Conservation (phyloP, 495 filamentous ascomycete genomes). For the Hypoxylon cercidicola region DNA sequence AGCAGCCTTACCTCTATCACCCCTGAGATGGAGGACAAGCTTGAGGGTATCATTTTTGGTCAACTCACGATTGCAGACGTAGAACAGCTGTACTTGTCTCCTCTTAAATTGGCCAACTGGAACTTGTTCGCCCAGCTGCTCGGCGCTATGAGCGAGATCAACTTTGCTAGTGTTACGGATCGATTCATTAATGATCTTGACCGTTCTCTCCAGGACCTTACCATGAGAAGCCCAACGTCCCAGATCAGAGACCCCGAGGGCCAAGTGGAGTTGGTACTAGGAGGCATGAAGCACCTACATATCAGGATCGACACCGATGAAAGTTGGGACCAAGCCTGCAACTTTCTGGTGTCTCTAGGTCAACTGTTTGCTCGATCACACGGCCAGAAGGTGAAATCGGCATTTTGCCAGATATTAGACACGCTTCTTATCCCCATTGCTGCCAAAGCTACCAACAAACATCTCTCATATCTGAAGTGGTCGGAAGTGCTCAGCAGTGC, state of each 20-base stretch:
- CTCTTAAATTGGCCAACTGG: slow-evolving; percentile 92
- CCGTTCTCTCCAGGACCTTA: slow-evolving; percentile 75
- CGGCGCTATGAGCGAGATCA: slow-evolving; percentile 92
- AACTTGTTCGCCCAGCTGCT: slow-evolving; percentile 89
- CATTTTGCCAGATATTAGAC: slow-evolving; percentile 91
- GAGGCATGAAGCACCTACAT: slow-evolving; percentile 89
- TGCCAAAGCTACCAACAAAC: slow-evolving; percentile 73
- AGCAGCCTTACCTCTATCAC: slow-evolving; percentile 84
- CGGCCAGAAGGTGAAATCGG: slow-evolving; percentile 87
- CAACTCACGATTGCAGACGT: slow-evolving; percentile 89
- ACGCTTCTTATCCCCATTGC: slow-evolving; percentile 90
- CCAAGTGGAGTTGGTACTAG: slow-evolving; percentile 82
- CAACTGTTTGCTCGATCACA: slow-evolving; percentile 85
- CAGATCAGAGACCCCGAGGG: slow-evolving; percentile 74
- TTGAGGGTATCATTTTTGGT: slow-evolving; percentile 94
- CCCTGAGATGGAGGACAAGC: slow-evolving; percentile 84
- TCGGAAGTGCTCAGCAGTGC: slow-evolving; percentile 81
- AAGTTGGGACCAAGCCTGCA: slow-evolving; percentile 85
- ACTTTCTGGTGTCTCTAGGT: slow-evolving; percentile 83
- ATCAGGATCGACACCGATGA: slow-evolving; percentile 76
- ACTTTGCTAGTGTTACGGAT: slow-evolving; percentile 83
- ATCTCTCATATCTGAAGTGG: slow-evolving; percentile 84
- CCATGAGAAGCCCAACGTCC: slow-evolving; percentile 66
- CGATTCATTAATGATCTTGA: slow-evolving; percentile 85
- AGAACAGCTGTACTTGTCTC: slow-evolving; percentile 79